phyloP scores from a whole-genome alignment of 2,329 filamentous ascomycete genomes.

The Massarina eburnea region DNA sequence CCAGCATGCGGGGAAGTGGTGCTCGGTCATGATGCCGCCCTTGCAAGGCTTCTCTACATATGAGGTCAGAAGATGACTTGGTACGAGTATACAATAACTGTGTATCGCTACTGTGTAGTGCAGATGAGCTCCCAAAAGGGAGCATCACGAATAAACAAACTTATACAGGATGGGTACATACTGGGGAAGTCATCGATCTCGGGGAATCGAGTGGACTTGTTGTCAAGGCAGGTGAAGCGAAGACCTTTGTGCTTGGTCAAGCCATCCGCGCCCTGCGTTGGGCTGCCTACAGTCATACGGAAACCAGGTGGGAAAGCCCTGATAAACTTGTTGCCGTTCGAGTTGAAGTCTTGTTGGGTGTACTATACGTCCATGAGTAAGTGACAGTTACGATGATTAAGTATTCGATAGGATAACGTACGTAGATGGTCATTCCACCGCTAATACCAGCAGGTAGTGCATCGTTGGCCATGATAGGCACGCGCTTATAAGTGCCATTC shows the following conservation, averaged over 20 bases:
- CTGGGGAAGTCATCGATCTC: slow-evolving; percentile 18
- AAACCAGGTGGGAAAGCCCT: slow-evolving; percentile 18
- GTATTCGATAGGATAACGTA: not conserved
- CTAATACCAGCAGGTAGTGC: slow-evolving; percentile 6
- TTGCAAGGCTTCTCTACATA: slow-evolving; percentile 5
- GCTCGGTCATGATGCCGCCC: slow-evolving; percentile 17
- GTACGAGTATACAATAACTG: too few species aligned
- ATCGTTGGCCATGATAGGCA: slow-evolving; percentile 13
- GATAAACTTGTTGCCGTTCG: slow-evolving; percentile 14
- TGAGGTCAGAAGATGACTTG: too few species aligned
- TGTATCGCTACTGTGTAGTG: too few species aligned
- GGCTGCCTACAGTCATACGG: slow-evolving; percentile 17
- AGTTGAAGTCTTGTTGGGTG: slow-evolving; percentile 30
- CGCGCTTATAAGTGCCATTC: slow-evolving; percentile 17
- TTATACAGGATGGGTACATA: too few species aligned
- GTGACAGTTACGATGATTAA: not conserved
- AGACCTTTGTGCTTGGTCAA: slow-evolving; percentile 10
- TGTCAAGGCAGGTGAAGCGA: slow-evolving; percentile 15
- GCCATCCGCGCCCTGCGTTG: slow-evolving; percentile 11
- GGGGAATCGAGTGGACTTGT: slow-evolving; percentile 15
- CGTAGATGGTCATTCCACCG: slow-evolving; percentile 22
- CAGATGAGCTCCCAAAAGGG: too few species aligned
- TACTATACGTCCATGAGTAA: slow-evolving; percentile 5
- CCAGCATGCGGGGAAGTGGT: slow-evolving; percentile 36
- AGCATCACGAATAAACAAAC: too few species aligned